Evolutionary conservation across 257 asterid genomes (phyloP).

Genomic region (Solanum neorickii): DNA sequence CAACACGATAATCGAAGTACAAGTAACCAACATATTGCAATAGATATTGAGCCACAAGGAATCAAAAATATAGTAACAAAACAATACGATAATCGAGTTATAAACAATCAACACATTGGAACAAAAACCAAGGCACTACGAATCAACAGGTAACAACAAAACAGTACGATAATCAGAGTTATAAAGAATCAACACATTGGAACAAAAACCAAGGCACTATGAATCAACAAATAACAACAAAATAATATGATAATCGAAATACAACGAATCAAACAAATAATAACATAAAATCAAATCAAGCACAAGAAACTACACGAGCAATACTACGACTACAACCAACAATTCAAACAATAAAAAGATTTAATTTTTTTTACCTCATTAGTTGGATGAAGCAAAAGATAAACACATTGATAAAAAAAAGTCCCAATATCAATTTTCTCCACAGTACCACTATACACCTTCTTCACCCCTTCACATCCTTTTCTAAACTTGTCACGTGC

Average conservation of each 20-base stretch:
- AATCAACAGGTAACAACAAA: no score
- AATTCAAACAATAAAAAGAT: background rate
- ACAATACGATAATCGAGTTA: no score
- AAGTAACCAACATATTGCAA: no score
- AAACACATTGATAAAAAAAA: conserved; percentile 77
- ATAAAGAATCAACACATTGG: background rate
- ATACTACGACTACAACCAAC: background rate
- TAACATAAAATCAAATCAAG: background rate
- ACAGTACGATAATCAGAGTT: no score
- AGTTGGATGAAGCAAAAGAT: conserved; percentile 59
- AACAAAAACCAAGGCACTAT: no score
- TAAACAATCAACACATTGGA: no score
- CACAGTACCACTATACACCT: conserved; percentile 39
- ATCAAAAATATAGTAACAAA: no score
- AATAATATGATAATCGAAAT: fast-evolving
- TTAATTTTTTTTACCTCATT: conserved; percentile 33
- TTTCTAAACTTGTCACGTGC: conserved; percentile 56
- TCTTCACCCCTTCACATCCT: conserved; percentile 44
- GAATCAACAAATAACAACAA: background rate
- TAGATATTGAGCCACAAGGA: no score
- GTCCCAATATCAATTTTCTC: conserved; percentile 59
- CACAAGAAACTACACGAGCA: background rate
- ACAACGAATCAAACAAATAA: background rate
- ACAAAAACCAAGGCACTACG: background rate
- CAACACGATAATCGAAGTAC: no score